A percentile compares a stretch with the other conserved stretches of the same genome.
These are phyloP conservation scores for Trifolium pratense DNA, from an alignment of 306 rosid species.

Conservation along the genomic window DNA sequence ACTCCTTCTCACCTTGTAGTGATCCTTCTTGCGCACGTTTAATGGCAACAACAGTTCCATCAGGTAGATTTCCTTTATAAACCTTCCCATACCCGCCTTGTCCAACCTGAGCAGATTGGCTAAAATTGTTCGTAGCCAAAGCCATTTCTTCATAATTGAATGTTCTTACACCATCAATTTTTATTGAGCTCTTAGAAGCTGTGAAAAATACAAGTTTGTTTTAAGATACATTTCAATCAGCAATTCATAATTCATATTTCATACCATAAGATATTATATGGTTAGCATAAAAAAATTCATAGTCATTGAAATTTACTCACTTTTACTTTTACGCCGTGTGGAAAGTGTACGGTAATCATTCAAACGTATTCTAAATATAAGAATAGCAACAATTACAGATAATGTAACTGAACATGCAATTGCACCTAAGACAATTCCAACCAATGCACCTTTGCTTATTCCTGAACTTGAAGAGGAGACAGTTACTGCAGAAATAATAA, in stretches of 20 bases:
- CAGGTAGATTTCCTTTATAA: constrained; percentile 68
- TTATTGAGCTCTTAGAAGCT: constrained; percentile 61
- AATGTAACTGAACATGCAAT: constrained; percentile 62
- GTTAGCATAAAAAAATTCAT: too few relatives aligned
- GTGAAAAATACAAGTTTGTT: constrained; percentile 41
- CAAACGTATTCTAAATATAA: constrained; percentile 54
- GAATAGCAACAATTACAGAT: constrained; percentile 64
- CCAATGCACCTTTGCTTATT: constrained; percentile 74
- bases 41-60: constrained; percentile 72
- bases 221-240: constrained; percentile 24
- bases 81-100: constrained; percentile 88
- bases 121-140: constrained; percentile 62
- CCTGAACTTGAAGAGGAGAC: constrained; percentile 45
- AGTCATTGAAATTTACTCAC: constrained; percentile 73
- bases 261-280: too few relatives aligned
- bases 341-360: constrained; percentile 46
- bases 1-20: constrained; percentile 84
- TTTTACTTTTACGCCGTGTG: constrained; percentile 59
- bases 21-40: constrained; percentile 86
- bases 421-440: constrained; percentile 71
- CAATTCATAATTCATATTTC: not conserved
- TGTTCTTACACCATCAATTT: constrained; percentile 65
- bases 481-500: constrained; percentile 49
- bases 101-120: constrained; percentile 63
- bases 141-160: constrained; percentile 67